Evolutionary conservation across 2,329 filamentous ascomycete genomes (phyloP).

Genomic region (Colletotrichum aenigma): DNA sequence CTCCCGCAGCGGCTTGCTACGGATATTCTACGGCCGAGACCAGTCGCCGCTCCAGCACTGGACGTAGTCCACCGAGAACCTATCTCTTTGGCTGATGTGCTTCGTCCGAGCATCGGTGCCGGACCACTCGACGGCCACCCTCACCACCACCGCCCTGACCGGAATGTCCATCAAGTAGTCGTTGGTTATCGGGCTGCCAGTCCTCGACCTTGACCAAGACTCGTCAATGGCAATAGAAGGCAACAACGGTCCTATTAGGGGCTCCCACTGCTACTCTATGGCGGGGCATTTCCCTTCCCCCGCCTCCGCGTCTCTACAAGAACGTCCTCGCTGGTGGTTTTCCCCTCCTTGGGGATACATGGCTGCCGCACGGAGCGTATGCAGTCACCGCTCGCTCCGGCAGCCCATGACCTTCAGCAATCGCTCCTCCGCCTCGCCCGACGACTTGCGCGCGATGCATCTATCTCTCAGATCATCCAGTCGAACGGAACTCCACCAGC

Average conservation of each 20-base stretch:
- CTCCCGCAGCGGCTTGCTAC: not conserved
- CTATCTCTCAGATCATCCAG: constrained; percentile 4
- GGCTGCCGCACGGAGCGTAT: not conserved
- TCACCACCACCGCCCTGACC: not conserved
- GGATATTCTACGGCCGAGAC: not conserved
- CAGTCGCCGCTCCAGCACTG: not conserved
- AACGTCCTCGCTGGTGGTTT: not conserved
- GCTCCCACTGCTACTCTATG: not conserved
- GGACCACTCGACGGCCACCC: not conserved
- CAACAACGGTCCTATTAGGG: not conserved
- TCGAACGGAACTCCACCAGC: constrained; percentile 6
- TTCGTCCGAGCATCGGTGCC: not conserved
- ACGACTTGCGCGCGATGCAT: not conserved
- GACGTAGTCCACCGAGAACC: not conserved
- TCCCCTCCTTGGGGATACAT: not conserved
- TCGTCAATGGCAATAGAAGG: not conserved
- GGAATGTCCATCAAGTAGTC: not conserved
- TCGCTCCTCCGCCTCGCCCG: not conserved
- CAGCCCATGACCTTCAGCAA: not conserved
- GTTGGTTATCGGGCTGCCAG: not conserved
- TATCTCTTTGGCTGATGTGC: not conserved
- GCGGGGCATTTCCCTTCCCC: not conserved
- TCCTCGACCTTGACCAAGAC: not conserved
- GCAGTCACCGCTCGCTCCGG: not conserved
- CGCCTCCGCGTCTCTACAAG: not conserved